Evolutionary conservation across 2,329 filamentous ascomycete species (phyloP), one percentile per base, ranked within the genome.

Genomic region (Lachnellula cervina): DNA sequence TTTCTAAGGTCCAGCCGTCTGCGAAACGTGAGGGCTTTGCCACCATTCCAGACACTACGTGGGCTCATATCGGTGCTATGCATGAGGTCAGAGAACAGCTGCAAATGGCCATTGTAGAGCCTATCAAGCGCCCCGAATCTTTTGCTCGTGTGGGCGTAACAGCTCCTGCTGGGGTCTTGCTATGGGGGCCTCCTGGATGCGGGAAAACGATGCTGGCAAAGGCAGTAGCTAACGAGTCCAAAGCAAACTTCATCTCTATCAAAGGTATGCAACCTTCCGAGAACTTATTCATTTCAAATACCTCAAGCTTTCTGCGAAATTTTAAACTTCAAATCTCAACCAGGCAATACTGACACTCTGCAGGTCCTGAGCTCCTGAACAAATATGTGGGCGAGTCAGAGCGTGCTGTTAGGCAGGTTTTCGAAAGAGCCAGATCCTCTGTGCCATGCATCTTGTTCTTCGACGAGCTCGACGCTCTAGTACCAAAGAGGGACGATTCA

Each of bases 351-450:
- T 32, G 8, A 32, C 28, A 32, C 3, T 3, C 7, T 32, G 28
- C 28, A 32, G 28, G 94, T 0, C 94, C 94, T 0, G 94, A 99
- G 70, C 78, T 99, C 9, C 81, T 99, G 46, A 97, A 97, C 77
- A 99, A 97, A 73, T 99, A 93, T 70, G 92, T 99, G 9, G 94
- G 94, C 63, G 94, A 99, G 73, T 95, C 90, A 6, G 94, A 99
- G 74, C 87, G 93, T 11, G 90, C 92, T 0, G 88, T 99, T 1
- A 86, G 94, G 21, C 90, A 96, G 70, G 88, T 97, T 0, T 99
- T 99, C 72, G 83, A 86, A 61, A 87, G 93, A 16, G 94, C 94
- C 0, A 83, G 92, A 51, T 88, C 88, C 0, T 93, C 88, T 7
- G 82, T 91, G 0, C 94, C 94, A 0, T 97, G 93, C 69, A 90